phyloP scores from a whole-genome alignment of 192 early-diverging fungal species.

The Mycoemilia scoparia region DNA sequence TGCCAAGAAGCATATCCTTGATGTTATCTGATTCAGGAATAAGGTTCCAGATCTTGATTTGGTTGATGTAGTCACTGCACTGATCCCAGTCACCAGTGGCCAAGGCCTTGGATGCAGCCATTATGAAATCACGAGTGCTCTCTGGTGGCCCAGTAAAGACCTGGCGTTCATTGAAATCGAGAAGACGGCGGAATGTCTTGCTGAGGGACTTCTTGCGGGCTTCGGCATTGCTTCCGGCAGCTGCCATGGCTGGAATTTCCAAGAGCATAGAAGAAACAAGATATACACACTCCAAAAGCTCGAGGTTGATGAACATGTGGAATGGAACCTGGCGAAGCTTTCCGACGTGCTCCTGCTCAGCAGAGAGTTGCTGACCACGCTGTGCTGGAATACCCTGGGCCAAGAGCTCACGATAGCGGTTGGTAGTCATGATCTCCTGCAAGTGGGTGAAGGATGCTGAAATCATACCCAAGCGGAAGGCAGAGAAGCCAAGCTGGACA shows the following conservation, averaged over 20 bases:
- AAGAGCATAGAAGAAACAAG: constrained; percentile 89
- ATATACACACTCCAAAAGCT: constrained; percentile 93
- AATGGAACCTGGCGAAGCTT: constrained; percentile 93
- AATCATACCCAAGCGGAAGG: constrained; percentile 88
- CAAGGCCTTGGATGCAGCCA: constrained; percentile 86
- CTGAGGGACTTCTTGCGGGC: constrained; percentile 60
- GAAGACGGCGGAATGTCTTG: constrained; percentile 79
- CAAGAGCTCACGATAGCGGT: constrained; percentile 80
- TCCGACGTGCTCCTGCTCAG: constrained; percentile 83
- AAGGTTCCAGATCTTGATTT: constrained; percentile 94
- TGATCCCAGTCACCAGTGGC: constrained; percentile 86
- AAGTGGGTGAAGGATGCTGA: constrained; percentile 70
- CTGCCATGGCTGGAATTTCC: constrained; percentile 93
- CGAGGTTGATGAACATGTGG: constrained; percentile 99
- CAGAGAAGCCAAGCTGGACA: constrained; percentile 89
- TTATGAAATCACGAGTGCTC: constrained; percentile 97
- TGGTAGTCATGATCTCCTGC: constrained; percentile 73
- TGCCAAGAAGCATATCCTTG: constrained; percentile 73
- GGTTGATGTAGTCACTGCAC: constrained; percentile 61
- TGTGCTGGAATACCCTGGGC: constrained; percentile 70
- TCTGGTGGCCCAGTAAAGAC: constrained; percentile 93
- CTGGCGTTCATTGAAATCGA: constrained; percentile 92
- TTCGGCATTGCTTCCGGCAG: constrained; percentile 36
- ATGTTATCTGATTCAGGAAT: constrained; percentile 57
- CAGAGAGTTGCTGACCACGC: constrained; percentile 60